Conservation (phyloP, 1,284 basidiomycete genomes). For the Cryptococcus sp. region DNA sequence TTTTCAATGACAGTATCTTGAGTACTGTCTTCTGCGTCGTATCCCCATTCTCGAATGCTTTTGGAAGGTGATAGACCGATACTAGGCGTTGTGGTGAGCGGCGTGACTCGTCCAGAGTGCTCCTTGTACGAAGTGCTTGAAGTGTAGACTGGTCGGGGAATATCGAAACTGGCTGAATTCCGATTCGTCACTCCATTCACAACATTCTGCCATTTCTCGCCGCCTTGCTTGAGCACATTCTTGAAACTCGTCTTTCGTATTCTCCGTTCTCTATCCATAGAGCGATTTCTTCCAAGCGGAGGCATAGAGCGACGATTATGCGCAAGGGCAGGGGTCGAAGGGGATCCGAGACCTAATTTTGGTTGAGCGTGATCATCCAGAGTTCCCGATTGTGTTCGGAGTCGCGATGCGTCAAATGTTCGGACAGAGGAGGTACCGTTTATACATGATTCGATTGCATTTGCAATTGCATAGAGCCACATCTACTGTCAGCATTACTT, state of each 20-base stretch:
- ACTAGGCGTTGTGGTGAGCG: not conserved
- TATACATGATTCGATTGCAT: slow-evolving; percentile 53
- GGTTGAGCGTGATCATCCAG: slow-evolving; percentile 34
- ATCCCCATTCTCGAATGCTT: slow-evolving; percentile 7
- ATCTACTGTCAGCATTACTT: slow-evolving; percentile 18
- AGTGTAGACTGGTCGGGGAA: slow-evolving; percentile 16
- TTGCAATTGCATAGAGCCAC: slow-evolving; percentile 53
- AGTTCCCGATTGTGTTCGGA: slow-evolving; percentile 26
- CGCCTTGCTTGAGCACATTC: slow-evolving; percentile 31
- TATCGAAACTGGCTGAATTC: slow-evolving; percentile 14
- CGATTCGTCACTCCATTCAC: slow-evolving; percentile 10
- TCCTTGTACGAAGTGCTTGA: slow-evolving; percentile 1
- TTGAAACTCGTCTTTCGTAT: slow-evolving; percentile 39
- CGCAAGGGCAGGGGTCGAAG: slow-evolving; percentile 1
- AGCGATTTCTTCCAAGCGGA: slow-evolving; percentile 6
- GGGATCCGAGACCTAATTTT: slow-evolving; percentile 14
- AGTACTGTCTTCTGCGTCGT: slow-evolving; percentile 7
- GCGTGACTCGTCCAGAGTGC: not conserved
- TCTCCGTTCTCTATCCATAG: slow-evolving; percentile 7
- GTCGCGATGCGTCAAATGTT: slow-evolving; percentile 38
- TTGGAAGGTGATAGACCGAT: not conserved
- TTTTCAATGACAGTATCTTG: slow-evolving; percentile 38
- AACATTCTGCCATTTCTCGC: slow-evolving; percentile 28
- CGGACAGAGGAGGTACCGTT: slow-evolving; percentile 52
- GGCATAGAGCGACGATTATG: slow-evolving; percentile 30